Conservation (phyloP, 306 rosid species). For the Amphicarpaea edgeworthii region DNA sequence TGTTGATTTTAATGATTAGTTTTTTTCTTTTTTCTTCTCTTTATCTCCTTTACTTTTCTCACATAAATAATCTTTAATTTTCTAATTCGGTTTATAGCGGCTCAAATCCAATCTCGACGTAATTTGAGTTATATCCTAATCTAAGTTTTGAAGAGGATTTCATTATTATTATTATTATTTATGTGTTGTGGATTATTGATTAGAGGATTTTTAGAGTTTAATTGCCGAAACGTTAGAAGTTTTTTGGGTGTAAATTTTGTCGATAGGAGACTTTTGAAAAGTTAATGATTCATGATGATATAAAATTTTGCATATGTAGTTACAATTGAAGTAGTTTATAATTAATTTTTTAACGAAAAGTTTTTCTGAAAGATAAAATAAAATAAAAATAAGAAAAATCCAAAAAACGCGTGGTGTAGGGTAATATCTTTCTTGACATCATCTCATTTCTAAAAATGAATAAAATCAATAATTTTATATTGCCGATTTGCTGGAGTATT, state of each 20-base stretch:
- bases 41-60: neutral
- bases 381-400: neutral
- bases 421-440: neutral
- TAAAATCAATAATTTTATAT: neutral
- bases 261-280: no score
- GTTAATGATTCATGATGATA: no score
- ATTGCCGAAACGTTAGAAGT: no score
- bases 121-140: neutral
- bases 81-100: neutral
- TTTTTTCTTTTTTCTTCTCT: neutral
- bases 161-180: no score
- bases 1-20: slow-evolving; percentile 10
- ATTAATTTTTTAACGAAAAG: neutral
- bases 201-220: neutral
- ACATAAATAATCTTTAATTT: neutral
- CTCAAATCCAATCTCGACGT: neutral
- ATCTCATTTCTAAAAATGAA: neutral
- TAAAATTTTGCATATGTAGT: no score
- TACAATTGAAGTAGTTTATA: no score
- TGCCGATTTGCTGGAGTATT: neutral
- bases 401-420: neutral
- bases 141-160: neutral
- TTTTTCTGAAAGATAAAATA: neutral
- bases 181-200: no score
- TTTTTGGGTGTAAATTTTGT: no score